phyloP scores from a whole-genome alignment of 2,329 filamentous ascomycete species.

The Xenosphaeropsis pyriputrescens region DNA sequence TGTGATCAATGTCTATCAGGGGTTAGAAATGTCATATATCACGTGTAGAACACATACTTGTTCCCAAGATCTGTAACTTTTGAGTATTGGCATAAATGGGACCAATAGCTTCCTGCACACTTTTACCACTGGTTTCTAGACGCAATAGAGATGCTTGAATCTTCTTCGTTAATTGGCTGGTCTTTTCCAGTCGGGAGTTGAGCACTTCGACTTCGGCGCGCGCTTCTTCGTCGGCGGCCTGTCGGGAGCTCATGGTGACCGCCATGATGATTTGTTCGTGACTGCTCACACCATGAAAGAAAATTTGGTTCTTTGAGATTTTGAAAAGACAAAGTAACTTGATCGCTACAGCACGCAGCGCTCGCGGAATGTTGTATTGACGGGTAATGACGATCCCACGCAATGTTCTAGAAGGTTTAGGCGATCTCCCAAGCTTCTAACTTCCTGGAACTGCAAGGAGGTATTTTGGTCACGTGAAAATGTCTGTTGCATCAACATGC shows the following conservation, averaged over 20 bases:
- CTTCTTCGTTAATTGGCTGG: conserved; percentile 84
- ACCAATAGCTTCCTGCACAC: conserved; percentile 80
- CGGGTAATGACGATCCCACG: too few species aligned
- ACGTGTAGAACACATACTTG: conserved; percentile 36
- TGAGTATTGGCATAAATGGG: conserved; percentile 89
- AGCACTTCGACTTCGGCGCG: conserved; percentile 57
- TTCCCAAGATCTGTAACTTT: conserved; percentile 72
- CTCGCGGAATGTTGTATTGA: too few species aligned
- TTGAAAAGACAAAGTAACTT: too few species aligned
- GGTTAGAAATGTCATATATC: conserved; percentile 5
- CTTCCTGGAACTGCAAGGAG: too few species aligned
- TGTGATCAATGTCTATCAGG: conserved; percentile 61
- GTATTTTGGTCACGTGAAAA: too few species aligned
- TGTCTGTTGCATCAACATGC: too few species aligned
- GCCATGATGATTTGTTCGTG: neutral
- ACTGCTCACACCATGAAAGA: too few species aligned
- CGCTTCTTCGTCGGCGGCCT: conserved; percentile 43
- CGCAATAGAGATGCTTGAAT: conserved; percentile 78
- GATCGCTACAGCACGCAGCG: too few species aligned
- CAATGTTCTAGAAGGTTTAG: too few species aligned
- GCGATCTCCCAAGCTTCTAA: too few species aligned
- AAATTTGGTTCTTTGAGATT: too few species aligned
- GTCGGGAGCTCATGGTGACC: conserved; percentile 11
- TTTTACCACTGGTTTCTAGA: conserved; percentile 77
- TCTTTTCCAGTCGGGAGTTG: conserved; percentile 72